These are phyloP conservation scores for Crithidia sp. DNA, from an alignment of 208 protist genomes.

Conservation along the genomic window DNA sequence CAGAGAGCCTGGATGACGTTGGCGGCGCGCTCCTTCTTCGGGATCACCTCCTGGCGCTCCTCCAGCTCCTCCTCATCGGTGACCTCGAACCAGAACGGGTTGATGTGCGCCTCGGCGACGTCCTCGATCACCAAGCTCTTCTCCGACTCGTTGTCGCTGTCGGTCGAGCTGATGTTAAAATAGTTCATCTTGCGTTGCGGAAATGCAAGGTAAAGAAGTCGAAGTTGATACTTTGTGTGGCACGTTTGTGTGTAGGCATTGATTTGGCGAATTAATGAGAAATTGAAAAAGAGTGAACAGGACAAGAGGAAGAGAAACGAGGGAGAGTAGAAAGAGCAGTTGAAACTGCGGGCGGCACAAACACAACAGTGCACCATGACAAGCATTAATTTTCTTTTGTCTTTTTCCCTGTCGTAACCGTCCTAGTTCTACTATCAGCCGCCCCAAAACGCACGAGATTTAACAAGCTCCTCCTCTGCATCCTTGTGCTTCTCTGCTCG, in stretches of 20 bases:
- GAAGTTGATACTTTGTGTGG: neutral
- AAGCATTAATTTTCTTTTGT: no score
- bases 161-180: conserved; percentile 45
- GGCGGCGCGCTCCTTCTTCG: conserved; percentile 60
- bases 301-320: no score
- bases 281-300: conserved; percentile 15
- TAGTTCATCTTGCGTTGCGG: conserved; percentile 38
- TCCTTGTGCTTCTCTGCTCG: no score
- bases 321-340: no score
- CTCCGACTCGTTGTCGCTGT: conserved; percentile 65
- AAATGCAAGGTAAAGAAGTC: conserved; percentile 19
- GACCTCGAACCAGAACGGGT: conserved; percentile 75
- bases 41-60: conserved; percentile 55
- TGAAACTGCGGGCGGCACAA: no score
- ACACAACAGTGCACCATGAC: no score
- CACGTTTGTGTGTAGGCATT: neutral
- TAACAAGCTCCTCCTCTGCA: no score
- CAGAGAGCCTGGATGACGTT: conserved; percentile 57
- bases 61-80: conserved; percentile 81
- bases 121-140: conserved; percentile 53
- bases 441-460: no score
- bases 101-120: conserved; percentile 57
- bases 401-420: no score
- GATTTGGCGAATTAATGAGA: neutral
- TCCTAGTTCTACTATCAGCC: no score